Conservation (phyloP, 371 early-diverging fungal genomes). For the Gilbertella persicaria region DNA sequence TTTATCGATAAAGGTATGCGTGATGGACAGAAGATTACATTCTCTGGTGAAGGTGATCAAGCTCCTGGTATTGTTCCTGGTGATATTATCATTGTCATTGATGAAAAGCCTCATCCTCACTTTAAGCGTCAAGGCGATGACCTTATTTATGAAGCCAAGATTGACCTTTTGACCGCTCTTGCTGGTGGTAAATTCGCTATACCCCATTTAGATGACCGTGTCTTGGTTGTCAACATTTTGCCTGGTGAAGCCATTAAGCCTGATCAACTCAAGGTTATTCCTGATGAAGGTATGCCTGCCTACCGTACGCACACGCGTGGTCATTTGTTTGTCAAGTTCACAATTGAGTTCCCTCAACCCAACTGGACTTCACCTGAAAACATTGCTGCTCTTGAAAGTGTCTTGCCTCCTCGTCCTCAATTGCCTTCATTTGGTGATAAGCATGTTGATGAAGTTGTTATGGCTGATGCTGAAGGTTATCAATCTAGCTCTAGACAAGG, state of each 20-base stretch:
- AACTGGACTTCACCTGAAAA: constrained; percentile 76
- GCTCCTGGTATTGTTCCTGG: constrained; percentile 70
- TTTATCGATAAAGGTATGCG: constrained; percentile 93
- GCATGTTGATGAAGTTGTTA: constrained; percentile 75
- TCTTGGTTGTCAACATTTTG: constrained; percentile 83
- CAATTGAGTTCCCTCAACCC: constrained; percentile 85
- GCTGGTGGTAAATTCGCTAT: constrained; percentile 91
- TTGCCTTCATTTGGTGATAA: constrained; percentile 47
- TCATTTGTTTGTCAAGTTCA: constrained; percentile 88
- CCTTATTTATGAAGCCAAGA: constrained; percentile 78
- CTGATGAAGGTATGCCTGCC: constrained; percentile 92
- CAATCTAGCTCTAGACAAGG: constrained; percentile 55
- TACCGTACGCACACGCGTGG: constrained; percentile 91
- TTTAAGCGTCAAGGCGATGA: constrained; percentile 91
- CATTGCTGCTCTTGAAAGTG: constrained; percentile 64
- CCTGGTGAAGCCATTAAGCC: constrained; percentile 94
- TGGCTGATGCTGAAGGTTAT: constrained; percentile 76
- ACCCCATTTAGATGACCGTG: constrained; percentile 88
- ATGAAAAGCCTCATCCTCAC: constrained; percentile 85
- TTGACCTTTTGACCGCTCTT: constrained; percentile 91
- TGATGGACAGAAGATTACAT: constrained; percentile 92
- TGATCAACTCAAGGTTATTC: constrained; percentile 70
- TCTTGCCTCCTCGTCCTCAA: constrained; percentile 65
- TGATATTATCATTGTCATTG: constrained; percentile 89
- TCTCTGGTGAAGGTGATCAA: constrained; percentile 92